A percentile compares a stretch with the other conserved stretches of the same genome.
These are phyloP conservation scores for Pythium brassicae DNA, from an alignment of 352 stramenopile genomes.

Conservation along the genomic window DNA sequence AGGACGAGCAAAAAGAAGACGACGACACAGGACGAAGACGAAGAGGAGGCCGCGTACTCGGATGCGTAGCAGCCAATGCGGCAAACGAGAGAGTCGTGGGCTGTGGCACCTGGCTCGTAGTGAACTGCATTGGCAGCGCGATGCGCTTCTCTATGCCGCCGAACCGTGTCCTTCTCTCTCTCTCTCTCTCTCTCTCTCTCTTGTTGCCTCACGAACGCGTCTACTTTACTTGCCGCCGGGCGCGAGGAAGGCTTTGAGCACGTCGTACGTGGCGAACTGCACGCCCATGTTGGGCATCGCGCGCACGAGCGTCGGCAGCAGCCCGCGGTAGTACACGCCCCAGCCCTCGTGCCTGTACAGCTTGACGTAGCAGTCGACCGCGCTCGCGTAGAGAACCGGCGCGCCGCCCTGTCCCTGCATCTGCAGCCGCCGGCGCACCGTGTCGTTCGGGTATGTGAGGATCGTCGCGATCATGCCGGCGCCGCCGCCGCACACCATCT, in stretches of 20 bases:
- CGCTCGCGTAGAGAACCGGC: conserved; percentile 59
- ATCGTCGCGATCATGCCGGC: conserved; percentile 82
- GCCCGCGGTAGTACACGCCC: conserved; percentile 66
- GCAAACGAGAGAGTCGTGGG: neutral
- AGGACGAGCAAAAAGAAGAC: too few species aligned
- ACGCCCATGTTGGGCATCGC: conserved; percentile 86
- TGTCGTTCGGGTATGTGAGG: conserved; percentile 89
- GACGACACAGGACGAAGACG: conserved; percentile 3
- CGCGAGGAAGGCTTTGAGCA: conserved; percentile 47
- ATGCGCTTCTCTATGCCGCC: neutral
- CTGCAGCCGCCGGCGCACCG: conserved; percentile 77
- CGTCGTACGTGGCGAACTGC: conserved; percentile 81
- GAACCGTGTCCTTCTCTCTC: neutral
- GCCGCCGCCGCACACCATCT: conserved; percentile 71
- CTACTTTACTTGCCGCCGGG: conserved; percentile 8
- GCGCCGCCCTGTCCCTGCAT: conserved; percentile 77
- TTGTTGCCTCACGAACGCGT: too few species aligned
- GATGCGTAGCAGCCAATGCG: neutral
- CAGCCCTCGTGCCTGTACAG: conserved; percentile 60
- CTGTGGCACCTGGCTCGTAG: too few species aligned
- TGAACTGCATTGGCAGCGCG: neutral
- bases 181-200: too few species aligned
- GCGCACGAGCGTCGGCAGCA: conserved; percentile 76
- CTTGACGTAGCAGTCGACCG: conserved; percentile 73
- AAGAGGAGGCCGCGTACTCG: conserved; percentile 11